Evolutionary conservation across 345 rosid species (phyloP).

Genomic region (Euphorbia tirucalli): DNA sequence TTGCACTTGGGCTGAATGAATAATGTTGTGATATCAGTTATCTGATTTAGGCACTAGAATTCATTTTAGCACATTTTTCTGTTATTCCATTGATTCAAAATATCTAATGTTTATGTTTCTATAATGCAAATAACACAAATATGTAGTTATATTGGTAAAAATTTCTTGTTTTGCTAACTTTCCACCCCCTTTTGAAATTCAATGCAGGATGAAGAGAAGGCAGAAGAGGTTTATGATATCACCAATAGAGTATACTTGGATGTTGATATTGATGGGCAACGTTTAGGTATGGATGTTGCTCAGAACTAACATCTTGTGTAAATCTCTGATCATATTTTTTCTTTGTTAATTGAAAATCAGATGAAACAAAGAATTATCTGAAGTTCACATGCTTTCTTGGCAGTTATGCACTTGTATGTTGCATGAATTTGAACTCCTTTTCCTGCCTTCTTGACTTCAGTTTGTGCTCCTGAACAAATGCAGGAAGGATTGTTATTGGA

Average conservation of each 20-base stretch:
- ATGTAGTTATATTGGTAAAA: neutral
- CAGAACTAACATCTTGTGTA: neutral
- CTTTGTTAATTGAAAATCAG: neutral
- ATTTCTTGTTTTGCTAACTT: conserved; percentile 1
- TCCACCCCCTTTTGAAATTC: neutral
- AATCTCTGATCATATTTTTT: neutral
- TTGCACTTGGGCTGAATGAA: neutral
- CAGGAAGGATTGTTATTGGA: conserved; percentile 96
- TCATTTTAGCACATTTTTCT: neutral
- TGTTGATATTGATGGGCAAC: conserved; percentile 88
- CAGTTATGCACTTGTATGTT: neutral
- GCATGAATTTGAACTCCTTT: neutral
- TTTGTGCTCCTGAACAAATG: conserved; percentile 17
- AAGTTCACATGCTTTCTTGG: neutral
- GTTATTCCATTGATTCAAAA: neutral
- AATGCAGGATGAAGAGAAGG: conserved; percentile 46
- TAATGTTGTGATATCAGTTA: neutral
- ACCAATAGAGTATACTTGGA: conserved; percentile 93
- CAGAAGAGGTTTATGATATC: conserved; percentile 60
- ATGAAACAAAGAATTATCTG: neutral
- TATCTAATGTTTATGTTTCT: neutral
- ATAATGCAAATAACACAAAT: neutral
- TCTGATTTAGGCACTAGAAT: neutral
- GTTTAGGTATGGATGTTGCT: conserved; percentile 47
- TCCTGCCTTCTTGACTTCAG: conserved; percentile 17